These are phyloP conservation scores for Tetrahymena thermophila DNA, from an alignment of 73 alveolate species.

Conservation along the genomic window DNA sequence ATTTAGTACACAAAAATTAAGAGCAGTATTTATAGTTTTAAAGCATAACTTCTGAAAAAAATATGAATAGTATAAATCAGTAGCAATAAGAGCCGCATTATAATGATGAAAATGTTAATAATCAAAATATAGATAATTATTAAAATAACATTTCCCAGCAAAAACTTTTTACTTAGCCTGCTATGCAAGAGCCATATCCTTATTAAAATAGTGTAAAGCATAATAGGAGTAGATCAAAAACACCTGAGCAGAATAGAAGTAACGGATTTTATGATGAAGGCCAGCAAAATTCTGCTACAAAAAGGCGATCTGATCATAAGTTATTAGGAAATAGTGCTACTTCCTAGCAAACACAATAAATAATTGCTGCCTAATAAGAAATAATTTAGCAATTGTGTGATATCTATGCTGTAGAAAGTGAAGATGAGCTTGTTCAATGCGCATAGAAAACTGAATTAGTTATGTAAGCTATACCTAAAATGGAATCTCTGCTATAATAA, in stretches of 20 bases:
- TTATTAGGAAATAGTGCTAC: background rate
- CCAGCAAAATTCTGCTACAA: background rate
- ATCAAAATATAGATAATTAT: background rate
- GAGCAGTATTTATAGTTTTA: background rate
- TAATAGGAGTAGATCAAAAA: background rate
- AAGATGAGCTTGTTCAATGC: constrained; percentile 8
- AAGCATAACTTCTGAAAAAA: background rate
- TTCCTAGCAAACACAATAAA: background rate
- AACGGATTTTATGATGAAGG: background rate
- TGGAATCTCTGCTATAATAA: constrained; percentile 14
- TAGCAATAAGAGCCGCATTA: background rate
- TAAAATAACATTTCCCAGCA: background rate
- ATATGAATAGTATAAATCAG: background rate
- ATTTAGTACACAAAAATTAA: background rate
- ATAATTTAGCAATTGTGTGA: constrained; percentile 4
- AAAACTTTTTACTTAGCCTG: background rate
- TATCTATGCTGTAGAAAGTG: constrained; percentile 21
- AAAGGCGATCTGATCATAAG: background rate
- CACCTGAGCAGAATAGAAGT: background rate
- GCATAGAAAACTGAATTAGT: constrained; percentile 27
- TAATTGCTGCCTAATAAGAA: background rate
- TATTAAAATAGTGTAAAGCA: background rate
- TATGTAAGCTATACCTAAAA: constrained; percentile 26
- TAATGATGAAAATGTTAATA: background rate
- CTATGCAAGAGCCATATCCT: background rate